Percentiles rank a stretch among this genome's conserved stretches.
phyloP scores from a whole-genome alignment of 2,329 filamentous ascomycete species.

The Pseudonectria foliicola region DNA sequence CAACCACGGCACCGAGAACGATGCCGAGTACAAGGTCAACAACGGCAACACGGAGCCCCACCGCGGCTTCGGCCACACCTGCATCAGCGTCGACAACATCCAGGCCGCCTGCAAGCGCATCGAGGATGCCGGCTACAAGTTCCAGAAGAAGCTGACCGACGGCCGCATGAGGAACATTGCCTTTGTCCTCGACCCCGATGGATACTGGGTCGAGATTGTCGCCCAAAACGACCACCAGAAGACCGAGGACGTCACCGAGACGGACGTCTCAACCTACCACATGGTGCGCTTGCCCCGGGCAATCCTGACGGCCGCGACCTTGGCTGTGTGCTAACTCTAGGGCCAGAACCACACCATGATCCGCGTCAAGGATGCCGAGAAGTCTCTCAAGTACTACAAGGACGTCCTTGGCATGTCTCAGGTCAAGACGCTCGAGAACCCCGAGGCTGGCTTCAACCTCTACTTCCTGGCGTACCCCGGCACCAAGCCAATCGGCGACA shows the following conservation, averaged over 20 bases:
- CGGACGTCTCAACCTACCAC: conserved; percentile 68
- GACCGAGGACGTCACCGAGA: conserved; percentile 64
- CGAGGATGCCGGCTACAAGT: conserved; percentile 83
- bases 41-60: conserved; percentile 90
- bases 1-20: conserved; percentile 83
- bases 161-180: conserved; percentile 84
- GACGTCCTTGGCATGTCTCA: conserved; percentile 85
- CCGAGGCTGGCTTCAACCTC: conserved; percentile 70
- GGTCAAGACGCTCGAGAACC: conserved; percentile 63
- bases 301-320: neutral
- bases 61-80: conserved; percentile 79
- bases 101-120: conserved; percentile 85
- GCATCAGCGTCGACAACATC: conserved; percentile 75
- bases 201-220: conserved; percentile 80
- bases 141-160: conserved; percentile 91
- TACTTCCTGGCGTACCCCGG: conserved; percentile 84
- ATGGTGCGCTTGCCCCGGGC: conserved; percentile 38
- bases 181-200: conserved; percentile 83
- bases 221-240: conserved; percentile 64
- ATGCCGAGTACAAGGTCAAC: conserved; percentile 70
- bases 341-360: conserved; percentile 84
- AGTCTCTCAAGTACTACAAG: conserved; percentile 72
- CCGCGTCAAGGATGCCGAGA: conserved; percentile 75
- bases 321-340: conserved; percentile 2
- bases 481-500: conserved; percentile 43